Base-by-base conservation (phyloP, 2,329 filamentous ascomycete genomes). In the Metarhizium brunneum region DNA sequence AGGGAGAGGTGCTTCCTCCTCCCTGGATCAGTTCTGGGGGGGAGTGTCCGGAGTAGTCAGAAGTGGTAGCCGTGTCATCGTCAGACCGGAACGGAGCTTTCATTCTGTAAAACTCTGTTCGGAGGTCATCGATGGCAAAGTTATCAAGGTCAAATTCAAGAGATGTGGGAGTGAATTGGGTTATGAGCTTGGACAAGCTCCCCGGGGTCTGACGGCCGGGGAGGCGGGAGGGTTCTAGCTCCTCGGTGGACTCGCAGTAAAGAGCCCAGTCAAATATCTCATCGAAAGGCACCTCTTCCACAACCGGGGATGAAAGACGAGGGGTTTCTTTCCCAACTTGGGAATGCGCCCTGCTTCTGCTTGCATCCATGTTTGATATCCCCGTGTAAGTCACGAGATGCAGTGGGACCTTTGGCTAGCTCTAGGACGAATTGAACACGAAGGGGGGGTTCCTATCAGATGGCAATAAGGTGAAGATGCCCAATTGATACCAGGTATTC, bases 381-480 rank as follows among this genome's bases (percentile, higher is more conserved):
- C 68, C 64, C 65, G 68, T 72, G 65, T 71, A 71, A 71, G 70
- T 71, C 70, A 72, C 68, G 67, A 65, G 65, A 68, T 66, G 66
- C 70, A 69, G 70, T 72, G 70, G 70, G 71, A 72, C 70, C 70
- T 70, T 69, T 54, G 66, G 62, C 65, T 68, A 62, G 61, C 61
- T 65, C 61, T 60, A 57, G 64, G 68, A 64, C 68, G 67, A 69
- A 70, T 66, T 67, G 68, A 67, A 66, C 62, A 67, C 62, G 64
- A 66, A 64, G 52, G 38, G 54, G 52, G 54, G 51, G 47, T 52
- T 64, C 66, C 57, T 66, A 65, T 69, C 66, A 67, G 65, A 66
- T 64, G 64, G 64, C 67, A 70, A 70, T 65, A 69, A 70, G 65
- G 60, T 69, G 66, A 70, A 70, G 67, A 69, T 69, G 66, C 69